These are phyloP conservation scores for Penicillium odoratum DNA, from an alignment of 495 filamentous ascomycete species.

Conservation along the genomic window DNA sequence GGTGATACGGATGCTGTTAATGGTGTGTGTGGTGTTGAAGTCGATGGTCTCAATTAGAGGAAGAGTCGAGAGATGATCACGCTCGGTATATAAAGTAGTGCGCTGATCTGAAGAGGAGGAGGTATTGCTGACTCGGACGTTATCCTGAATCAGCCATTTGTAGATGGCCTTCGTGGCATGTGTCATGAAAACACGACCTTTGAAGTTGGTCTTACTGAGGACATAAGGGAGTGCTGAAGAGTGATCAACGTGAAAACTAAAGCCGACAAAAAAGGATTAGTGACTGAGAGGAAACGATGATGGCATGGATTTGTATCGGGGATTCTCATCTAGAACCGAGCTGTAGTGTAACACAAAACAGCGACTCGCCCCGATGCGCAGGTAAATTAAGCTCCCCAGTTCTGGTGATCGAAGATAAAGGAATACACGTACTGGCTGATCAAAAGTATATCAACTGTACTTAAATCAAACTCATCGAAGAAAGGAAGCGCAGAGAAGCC, in stretches of 20 bases:
- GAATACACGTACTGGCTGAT: slow-evolving; percentile 87
- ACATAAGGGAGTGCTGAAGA: slow-evolving; percentile 96
- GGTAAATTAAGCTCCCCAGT: background rate
- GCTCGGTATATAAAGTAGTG: slow-evolving; percentile 85
- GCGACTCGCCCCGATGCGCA: background rate
- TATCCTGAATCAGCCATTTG: slow-evolving; percentile 98
- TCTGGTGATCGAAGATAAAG: background rate
- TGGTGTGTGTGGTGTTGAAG: slow-evolving; percentile 95
- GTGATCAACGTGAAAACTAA: slow-evolving; percentile 96
- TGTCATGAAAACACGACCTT: slow-evolving; percentile 96
- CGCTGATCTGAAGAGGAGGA: slow-evolving; percentile 70
- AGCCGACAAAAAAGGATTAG: slow-evolving; percentile 6
- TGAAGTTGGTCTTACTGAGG: slow-evolving; percentile 95
- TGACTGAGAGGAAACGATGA: background rate
- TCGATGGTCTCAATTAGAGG: slow-evolving; percentile 94
- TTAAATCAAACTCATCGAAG: slow-evolving; percentile 97
- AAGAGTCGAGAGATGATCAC: slow-evolving; percentile 90
- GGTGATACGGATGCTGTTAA: slow-evolving; percentile 93
- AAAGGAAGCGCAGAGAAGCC: slow-evolving; percentile 91
- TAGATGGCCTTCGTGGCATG: slow-evolving; percentile 99
- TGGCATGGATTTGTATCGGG: background rate
- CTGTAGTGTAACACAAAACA: background rate
- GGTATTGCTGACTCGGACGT: slow-evolving; percentile 81
- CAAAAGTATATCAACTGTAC: slow-evolving; percentile 92
- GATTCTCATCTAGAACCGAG: background rate